Base-by-base conservation (phyloP, 257 asterid genomes). In the Agastache rugosa region DNA sequence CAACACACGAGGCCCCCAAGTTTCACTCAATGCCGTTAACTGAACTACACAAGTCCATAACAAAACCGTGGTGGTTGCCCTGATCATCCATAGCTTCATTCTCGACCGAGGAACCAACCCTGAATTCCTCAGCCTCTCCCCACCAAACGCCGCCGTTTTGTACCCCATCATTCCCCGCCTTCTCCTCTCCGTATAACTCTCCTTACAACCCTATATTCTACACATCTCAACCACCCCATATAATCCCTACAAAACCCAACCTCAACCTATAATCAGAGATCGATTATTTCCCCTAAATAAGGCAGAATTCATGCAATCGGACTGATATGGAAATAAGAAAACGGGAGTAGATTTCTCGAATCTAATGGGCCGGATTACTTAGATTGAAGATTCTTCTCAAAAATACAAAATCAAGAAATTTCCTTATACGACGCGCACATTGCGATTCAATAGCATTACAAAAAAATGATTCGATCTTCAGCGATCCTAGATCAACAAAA, bases 1-100 rank as follows among this genome's bases (percentile, higher is more conserved):
- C 39, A 91, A 81, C 74, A 89, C 86, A 53, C 91, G 81, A 58
- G 96, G 93, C 53, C 93, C 95, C 89, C 90, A 89, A 62, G 88
- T 84, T 60, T 91, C 93, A 20, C 93, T 89, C 77, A 89, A 78
- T 37, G 96, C 87, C 39, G 91, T 87, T 76, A 91, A 84, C 81
- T 89, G 97, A 82, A 91, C 89, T 68, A 87, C 81, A 73, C 95
- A 89, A 83, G 89, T 91, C 96, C 93, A 91, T 25, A 91, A 71
- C 82, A 91, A 70, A 71, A 91, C 78, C 50, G 88, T 78, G 3
- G 90, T 85, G 10, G 89, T 86, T 7, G 91, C 96, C 71, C 97
- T 83, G 56, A 91, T 81, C 75, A 87, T 89, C 97, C 97, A 91
- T 8, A 89, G 87, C 89, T 89, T 91, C 96, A 87, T 79, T 58